Percentiles rank a stretch among this genome's conserved stretches.
Evolutionary conservation across 306 rosid genomes (phyloP).

Genomic region (Vigna angularis): DNA sequence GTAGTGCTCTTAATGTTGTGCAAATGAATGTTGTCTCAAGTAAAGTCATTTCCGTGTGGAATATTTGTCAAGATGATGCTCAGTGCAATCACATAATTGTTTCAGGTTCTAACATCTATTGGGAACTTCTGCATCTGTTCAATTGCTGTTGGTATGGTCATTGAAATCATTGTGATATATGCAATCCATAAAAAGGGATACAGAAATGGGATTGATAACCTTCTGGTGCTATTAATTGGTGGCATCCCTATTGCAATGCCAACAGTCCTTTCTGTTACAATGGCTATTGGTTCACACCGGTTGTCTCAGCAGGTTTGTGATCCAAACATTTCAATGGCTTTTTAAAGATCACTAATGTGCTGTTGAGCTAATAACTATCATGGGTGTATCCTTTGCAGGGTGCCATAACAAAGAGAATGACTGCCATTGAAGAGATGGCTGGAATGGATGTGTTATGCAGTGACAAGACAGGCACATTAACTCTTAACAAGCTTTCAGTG

Average conservation of each 20-base stretch:
- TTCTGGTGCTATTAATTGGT: constrained; percentile 78
- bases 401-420: constrained; percentile 87
- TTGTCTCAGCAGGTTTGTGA: constrained; percentile 67
- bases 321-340: constrained; percentile 13
- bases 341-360: background rate
- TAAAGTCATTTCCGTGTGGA: background rate
- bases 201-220: constrained; percentile 65
- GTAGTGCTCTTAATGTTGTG: background rate
- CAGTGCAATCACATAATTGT: constrained; percentile 2
- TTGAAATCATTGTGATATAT: constrained; percentile 69
- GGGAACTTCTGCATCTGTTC: constrained; percentile 83
- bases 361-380: constrained; percentile 1
- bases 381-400: constrained; percentile 56
- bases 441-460: constrained; percentile 86
- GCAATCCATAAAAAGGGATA: constrained; percentile 44
- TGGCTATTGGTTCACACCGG: constrained; percentile 79
- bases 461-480: constrained; percentile 81
- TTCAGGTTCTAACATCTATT: constrained; percentile 76
- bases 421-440: constrained; percentile 88
- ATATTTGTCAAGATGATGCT: constrained; percentile 25
- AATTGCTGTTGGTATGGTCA: constrained; percentile 69
- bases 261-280: constrained; percentile 86
- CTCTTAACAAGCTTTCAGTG: constrained; percentile 82
- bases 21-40: constrained; percentile 13
- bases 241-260: constrained; percentile 94